Evolutionary conservation across 306 rosid species (phyloP), one percentile per base, ranked within the genome.

Genomic region (Sindora glabra): DNA sequence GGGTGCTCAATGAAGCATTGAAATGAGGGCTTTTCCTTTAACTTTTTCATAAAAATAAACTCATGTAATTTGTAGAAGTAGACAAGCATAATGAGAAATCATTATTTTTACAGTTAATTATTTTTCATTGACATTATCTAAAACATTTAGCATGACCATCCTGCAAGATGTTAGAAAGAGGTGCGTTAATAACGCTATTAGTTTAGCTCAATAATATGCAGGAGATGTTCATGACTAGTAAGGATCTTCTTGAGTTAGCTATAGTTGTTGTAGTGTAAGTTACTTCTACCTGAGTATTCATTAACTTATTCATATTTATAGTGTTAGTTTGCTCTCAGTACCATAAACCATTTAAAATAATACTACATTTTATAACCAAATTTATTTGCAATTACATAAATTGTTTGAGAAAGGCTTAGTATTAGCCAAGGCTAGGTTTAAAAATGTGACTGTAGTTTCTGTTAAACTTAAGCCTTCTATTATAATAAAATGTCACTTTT

Each of bases 91-190:
- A 27, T 47, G 57, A 59, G 38, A 51, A 56, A 15, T 26, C 53
- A 45, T 54, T 62, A 30, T 70, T 54, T 61, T 32, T 62, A 11
- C 25, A 60, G 68, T 14, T 13, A n/a, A n/a, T n/a, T 29, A 6
- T 29, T 29, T n/a, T 29, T 29, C 5, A 4, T 29, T 4, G 8
- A 29, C n/a, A 29, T 0, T n/a, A 38, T 62, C 30, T 54, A 27
- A 65, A 60, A 33, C 76, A 55, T 63, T 57, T 53, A 42, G 12
- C 58, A 64, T 59, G 50, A 49, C 63, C 50, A 47, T 67, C 67
- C 61, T 74, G 72, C 84, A 89, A 97, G 81, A 80, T 89, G 95
- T 89, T 86, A 75, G 94, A 94, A 79, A 97, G 95, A 34, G 87
- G 89, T 67, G 95, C 97, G 29, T 85, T 68, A 80, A 83, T 97